These are phyloP conservation scores for Populus simonii DNA, from an alignment of 345 rosid species.

Conservation along the genomic window DNA sequence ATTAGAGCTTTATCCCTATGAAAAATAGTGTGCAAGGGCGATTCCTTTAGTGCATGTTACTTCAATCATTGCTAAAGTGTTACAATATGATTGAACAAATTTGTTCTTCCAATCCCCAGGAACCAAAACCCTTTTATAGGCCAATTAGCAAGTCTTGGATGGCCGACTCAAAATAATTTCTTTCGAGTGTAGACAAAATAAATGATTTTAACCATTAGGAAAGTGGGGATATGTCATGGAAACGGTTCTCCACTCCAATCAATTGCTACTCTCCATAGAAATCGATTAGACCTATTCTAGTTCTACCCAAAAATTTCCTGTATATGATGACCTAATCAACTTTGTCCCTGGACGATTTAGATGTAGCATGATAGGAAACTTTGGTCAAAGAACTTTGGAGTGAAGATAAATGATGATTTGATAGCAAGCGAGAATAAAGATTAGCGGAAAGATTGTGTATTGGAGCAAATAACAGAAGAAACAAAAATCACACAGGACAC, in stretches of 20 bases:
- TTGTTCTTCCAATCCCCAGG: too few relatives aligned
- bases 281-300: slow-evolving; percentile 1
- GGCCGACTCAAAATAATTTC: neutral
- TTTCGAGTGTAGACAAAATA: neutral
- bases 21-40: neutral
- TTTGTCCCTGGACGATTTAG: neutral
- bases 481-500: neutral
- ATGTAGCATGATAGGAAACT: slow-evolving; percentile 17
- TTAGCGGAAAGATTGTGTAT: neutral
- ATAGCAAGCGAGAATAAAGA: neutral
- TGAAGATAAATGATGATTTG: slow-evolving; percentile 6
- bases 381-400: slow-evolving; percentile 16
- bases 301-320: neutral
- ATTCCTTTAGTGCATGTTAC: neutral
- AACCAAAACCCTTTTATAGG: neutral
- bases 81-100: neutral
- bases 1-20: neutral
- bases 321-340: neutral
- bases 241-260: neutral
- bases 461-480: neutral
- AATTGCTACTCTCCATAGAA: neutral
- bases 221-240: neutral
- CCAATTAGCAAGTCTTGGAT: neutral
- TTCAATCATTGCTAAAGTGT: neutral
- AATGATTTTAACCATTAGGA: neutral